Percentiles rank a stretch among this genome's conserved stretches.
Conservation (phyloP, 495 filamentous ascomycete species). For the Hyphodiscus hymeniophilus region DNA sequence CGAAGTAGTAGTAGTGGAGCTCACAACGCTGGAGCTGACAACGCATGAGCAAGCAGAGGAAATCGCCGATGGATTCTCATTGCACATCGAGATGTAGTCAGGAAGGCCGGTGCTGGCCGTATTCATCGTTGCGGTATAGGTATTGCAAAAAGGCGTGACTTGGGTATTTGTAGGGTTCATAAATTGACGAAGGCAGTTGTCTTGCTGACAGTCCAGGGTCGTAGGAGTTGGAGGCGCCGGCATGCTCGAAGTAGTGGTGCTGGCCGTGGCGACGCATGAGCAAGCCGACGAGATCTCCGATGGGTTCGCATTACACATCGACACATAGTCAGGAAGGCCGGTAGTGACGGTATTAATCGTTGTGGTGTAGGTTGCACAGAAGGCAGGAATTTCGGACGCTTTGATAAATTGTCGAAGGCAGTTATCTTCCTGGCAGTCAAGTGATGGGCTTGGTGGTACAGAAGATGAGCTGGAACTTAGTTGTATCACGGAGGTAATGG, state of each 20-base stretch:
- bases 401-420: conserved; percentile 4
- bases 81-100: conserved; percentile 21
- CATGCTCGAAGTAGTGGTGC: not conserved
- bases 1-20: not conserved
- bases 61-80: not conserved
- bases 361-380: conserved; percentile 8
- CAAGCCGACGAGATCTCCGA: conserved; percentile 4
- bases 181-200: conserved; percentile 3
- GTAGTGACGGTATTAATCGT: conserved; percentile 2
- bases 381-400: not conserved
- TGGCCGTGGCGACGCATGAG: conserved; percentile 1
- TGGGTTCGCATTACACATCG: conserved; percentile 12
- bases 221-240: not conserved
- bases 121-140: conserved; percentile 4
- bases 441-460: not conserved
- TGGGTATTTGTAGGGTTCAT: not conserved
- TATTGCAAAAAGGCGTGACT: not conserved
- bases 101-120: conserved; percentile 11
- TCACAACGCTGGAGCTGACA: not conserved
- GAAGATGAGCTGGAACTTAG: not conserved
- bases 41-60: conserved; percentile 6
- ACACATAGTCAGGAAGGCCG: conserved; percentile 19
- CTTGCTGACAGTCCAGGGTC: not conserved
- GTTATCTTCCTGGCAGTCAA: not conserved
- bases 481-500: not conserved